Conservation (phyloP, 2,329 filamentous ascomycete genomes). For the Fusarium sp. region DNA sequence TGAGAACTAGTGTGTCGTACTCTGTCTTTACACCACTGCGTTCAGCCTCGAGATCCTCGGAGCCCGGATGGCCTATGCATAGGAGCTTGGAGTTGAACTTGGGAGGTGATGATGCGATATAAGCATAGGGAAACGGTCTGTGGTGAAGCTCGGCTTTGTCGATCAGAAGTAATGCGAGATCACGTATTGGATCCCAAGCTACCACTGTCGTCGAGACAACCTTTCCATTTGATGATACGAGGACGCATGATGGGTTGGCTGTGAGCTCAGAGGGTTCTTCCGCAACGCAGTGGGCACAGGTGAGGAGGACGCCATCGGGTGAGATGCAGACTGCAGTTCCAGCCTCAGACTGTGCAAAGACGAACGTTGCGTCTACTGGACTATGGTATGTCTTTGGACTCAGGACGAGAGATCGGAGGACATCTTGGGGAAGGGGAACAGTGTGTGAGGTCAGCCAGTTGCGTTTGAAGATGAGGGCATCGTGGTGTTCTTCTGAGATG, state of each 20-base stretch:
- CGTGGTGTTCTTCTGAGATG: not conserved
- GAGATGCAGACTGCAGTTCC: conserved; percentile 64
- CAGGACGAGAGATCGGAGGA: not conserved
- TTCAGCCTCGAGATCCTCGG: conserved; percentile 57
- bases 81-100: conserved; percentile 40
- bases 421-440: conserved; percentile 24
- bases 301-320: conserved; percentile 57
- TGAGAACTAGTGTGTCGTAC: conserved; percentile 62
- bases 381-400: conserved; percentile 5
- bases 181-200: conserved; percentile 56
- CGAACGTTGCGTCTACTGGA: conserved; percentile 49
- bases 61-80: conserved; percentile 53
- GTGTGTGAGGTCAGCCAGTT: conserved; percentile 38
- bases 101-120: conserved; percentile 31
- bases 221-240: conserved; percentile 57
- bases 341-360: conserved; percentile 63
- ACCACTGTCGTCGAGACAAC: conserved; percentile 54
- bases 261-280: conserved; percentile 53
- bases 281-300: conserved; percentile 64
- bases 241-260: conserved; percentile 49
- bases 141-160: conserved; percentile 39
- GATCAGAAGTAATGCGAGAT: conserved; percentile 61
- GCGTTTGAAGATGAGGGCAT: conserved; percentile 25
- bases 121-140: conserved; percentile 39
- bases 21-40: conserved; percentile 51